These are phyloP conservation scores for Hygrocybe coccinea DNA, from an alignment of 768 basidiomycete genomes.

Conservation along the genomic window DNA sequence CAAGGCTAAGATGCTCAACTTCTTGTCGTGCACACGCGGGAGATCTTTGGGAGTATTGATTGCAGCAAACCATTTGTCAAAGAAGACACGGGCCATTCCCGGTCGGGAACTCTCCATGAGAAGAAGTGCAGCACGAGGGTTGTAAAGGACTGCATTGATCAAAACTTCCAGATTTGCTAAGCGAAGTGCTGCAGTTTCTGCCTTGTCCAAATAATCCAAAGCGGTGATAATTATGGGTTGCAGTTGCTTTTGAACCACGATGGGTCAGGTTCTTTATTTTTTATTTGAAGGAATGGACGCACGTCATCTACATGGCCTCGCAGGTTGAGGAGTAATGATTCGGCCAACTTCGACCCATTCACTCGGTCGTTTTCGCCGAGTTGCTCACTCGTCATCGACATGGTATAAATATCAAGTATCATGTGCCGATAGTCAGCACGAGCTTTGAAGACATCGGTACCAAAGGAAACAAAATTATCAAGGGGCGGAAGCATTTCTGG, in stretches of 20 bases:
- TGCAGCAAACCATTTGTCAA: slow-evolving; percentile 77
- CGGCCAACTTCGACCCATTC: slow-evolving; percentile 80
- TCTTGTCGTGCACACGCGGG: slow-evolving; percentile 89
- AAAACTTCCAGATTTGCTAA: slow-evolving; percentile 81
- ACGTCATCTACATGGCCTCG: slow-evolving; percentile 77
- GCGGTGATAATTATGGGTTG: slow-evolving; percentile 62
- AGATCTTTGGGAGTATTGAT: slow-evolving; percentile 58
- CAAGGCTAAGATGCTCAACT: slow-evolving; percentile 69
- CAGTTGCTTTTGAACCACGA: slow-evolving; percentile 43
- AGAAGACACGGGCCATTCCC: slow-evolving; percentile 68
- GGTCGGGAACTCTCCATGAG: slow-evolving; percentile 60
- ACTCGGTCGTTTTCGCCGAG: slow-evolving; percentile 82
- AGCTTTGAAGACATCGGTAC: slow-evolving; percentile 66
- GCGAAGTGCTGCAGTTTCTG: slow-evolving; percentile 57
- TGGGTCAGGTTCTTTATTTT: background rate
- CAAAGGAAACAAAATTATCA: slow-evolving; percentile 86
- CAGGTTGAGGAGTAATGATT: slow-evolving; percentile 76
- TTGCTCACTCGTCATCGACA: slow-evolving; percentile 59
- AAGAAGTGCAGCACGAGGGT: slow-evolving; percentile 69
- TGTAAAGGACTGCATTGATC: slow-evolving; percentile 79
- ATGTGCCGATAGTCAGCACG: slow-evolving; percentile 74
- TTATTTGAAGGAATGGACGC: slow-evolving; percentile 20
- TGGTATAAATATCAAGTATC: slow-evolving; percentile 79
- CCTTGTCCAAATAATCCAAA: slow-evolving; percentile 53
- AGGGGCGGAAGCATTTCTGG: slow-evolving; percentile 83